A percentile compares a stretch with the other conserved stretches of the same genome.
phyloP scores from a whole-genome alignment of 1,284 basidiomycete species.

The Cryptococcus depauperatus region DNA sequence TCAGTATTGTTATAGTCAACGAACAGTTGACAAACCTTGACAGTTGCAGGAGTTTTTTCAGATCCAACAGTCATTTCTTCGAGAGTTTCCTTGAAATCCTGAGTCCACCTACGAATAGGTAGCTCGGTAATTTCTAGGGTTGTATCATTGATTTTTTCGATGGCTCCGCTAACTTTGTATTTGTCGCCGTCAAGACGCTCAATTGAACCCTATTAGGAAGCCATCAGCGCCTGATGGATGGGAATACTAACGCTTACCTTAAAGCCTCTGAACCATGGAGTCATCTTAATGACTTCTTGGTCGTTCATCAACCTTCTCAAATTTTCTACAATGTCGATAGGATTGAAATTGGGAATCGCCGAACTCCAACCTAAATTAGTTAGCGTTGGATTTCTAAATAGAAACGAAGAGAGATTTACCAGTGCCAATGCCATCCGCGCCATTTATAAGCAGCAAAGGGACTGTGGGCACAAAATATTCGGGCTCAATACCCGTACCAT shows the following conservation, averaged over 20 bases:
- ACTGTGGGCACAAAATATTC: constrained; percentile 90
- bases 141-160: constrained; percentile 70
- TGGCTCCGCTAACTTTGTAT: constrained; percentile 74
- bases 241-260: constrained; percentile 41
- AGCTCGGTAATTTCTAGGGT: constrained; percentile 94
- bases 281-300: constrained; percentile 77
- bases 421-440: constrained; percentile 95
- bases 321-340: constrained; percentile 80
- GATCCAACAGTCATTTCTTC: constrained; percentile 55
- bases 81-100: constrained; percentile 81
- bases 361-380: constrained; percentile 84
- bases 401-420: constrained; percentile 47
- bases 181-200: constrained; percentile 72
- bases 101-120: constrained; percentile 93
- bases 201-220: constrained; percentile 60
- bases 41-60: constrained; percentile 56
- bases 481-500: constrained; percentile 82
- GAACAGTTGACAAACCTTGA: constrained; percentile 47
- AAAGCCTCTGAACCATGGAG: constrained; percentile 97
- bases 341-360: constrained; percentile 87
- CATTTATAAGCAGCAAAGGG: constrained; percentile 86
- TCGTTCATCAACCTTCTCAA: constrained; percentile 77
- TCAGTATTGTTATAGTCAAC: not conserved
- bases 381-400: constrained; percentile 3
- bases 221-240: not conserved